Evolutionary conservation across 805 yeast species (phyloP).

Genomic region (Candida xyloterini): DNA sequence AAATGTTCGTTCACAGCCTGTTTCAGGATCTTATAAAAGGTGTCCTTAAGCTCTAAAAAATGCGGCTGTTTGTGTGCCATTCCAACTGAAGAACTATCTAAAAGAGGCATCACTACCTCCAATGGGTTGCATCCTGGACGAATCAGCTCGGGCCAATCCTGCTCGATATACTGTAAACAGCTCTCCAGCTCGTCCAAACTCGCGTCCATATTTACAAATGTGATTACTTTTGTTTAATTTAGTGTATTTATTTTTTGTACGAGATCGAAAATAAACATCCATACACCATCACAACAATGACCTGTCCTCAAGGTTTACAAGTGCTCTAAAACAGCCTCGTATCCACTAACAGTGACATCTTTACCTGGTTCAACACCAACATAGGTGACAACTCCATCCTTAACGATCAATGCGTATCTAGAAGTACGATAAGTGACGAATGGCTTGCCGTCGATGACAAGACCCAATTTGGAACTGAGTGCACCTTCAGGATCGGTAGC

Average conservation of each 20-base stretch:
- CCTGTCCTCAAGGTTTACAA: conserved; percentile 13
- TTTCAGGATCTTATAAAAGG: conserved; percentile 57
- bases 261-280: conserved; percentile 1
- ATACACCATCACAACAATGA: too few relatives aligned
- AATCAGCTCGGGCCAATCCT: conserved; percentile 40
- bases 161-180: conserved; percentile 13
- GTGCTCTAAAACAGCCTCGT: conserved; percentile 38
- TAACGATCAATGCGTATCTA: conserved; percentile 72
- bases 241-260: conserved; percentile 4
- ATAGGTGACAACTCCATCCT: conserved; percentile 34
- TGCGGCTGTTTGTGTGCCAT: conserved; percentile 69
- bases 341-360: conserved; percentile 45
- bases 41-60: conserved; percentile 57
- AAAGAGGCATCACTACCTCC: conserved; percentile 75
- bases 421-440: conserved; percentile 60
- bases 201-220: conserved; percentile 12
- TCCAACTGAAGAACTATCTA: conserved; percentile 91
- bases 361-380: conserved; percentile 42
- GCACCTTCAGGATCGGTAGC: conserved; percentile 64
- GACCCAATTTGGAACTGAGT: conserved; percentile 60
- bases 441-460: conserved; percentile 45
- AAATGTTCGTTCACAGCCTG: conserved; percentile 76
- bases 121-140: conserved; percentile 69
- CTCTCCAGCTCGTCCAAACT: conserved; percentile 21
- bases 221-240: neutral